Evolutionary conservation across 2,329 filamentous ascomycete genomes (phyloP).

Genomic region (Fusarium cicatricum): DNA sequence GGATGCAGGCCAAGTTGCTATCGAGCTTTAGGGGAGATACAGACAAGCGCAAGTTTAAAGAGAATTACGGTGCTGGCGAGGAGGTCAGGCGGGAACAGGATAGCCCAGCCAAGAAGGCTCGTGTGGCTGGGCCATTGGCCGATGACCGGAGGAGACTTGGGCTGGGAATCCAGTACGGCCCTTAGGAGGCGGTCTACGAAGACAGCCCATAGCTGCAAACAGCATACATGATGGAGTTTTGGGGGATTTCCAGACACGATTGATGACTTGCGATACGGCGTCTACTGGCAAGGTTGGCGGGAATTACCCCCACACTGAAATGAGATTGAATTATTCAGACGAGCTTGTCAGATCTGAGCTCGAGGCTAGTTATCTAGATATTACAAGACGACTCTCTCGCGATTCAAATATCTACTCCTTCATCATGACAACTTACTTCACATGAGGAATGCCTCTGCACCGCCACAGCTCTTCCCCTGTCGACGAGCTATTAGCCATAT

Average conservation of each 20-base stretch:
- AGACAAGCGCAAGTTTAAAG: constrained; percentile 63
- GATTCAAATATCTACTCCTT: not conserved
- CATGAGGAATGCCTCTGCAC: constrained; percentile 2
- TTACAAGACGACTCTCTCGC: constrained; percentile 3
- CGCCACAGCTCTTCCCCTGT: constrained; percentile 6
- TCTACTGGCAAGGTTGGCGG: not conserved
- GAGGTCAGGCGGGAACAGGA: constrained; percentile 47
- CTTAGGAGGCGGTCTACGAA: constrained; percentile 10
- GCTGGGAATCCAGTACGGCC: constrained; percentile 61
- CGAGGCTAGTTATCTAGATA: not conserved
- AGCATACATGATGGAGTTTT: constrained; percentile 26
- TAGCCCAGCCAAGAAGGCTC: constrained; percentile 62
- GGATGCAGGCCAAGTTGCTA: constrained; percentile 61
- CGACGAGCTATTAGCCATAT: constrained; percentile 11
- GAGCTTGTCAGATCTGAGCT: too few relatives aligned
- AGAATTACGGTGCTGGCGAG: constrained; percentile 42
- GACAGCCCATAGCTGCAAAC: constrained; percentile 1
- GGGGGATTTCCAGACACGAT: constrained; percentile 6
- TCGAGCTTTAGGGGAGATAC: constrained; percentile 53
- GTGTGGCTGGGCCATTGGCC: constrained; percentile 51
- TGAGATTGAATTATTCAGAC: too few relatives aligned
- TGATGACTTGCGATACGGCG: constrained; percentile 26
- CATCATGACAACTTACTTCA: constrained; percentile 8
- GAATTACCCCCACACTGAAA: not conserved
- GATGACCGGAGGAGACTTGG: constrained; percentile 55